Percentiles rank a stretch among this genome's conserved stretches.
Evolutionary conservation across 352 stramenopile genomes (phyloP).

Genomic region (Blastocystis sp.): DNA sequence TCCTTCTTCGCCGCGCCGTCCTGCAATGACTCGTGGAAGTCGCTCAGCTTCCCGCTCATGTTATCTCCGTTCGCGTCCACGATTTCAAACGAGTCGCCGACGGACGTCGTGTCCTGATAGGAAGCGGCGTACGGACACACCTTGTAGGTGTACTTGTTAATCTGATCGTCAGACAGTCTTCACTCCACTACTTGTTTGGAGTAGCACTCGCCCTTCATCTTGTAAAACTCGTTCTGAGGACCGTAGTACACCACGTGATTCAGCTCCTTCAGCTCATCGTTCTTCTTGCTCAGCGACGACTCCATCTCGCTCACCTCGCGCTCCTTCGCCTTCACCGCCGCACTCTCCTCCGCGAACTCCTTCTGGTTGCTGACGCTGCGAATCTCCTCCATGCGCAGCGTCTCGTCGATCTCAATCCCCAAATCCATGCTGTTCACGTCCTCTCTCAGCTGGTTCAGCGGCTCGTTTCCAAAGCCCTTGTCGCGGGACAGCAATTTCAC

Average conservation of each 20-base stretch:
- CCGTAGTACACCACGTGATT: not conserved
- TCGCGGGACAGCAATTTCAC: not conserved
- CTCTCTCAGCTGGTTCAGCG: conserved; percentile 3
- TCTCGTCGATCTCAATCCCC: not conserved
- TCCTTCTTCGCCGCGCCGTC: conserved; percentile 75
- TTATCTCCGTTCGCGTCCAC: conserved; percentile 18
- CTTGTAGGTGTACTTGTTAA: conserved; percentile 85
- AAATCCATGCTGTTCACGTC: not conserved
- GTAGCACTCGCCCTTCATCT: conserved; percentile 82
- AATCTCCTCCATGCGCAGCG: not conserved
- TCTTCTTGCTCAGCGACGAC: not conserved
- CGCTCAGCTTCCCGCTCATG: not conserved
- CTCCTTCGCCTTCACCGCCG: conserved; percentile 11
- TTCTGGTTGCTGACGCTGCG: not conserved
- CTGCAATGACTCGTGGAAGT: conserved; percentile 54
- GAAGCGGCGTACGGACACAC: conserved; percentile 84
- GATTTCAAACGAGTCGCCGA: conserved; percentile 78
- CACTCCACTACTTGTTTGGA: conserved; percentile 6
- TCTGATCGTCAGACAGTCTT: conserved; percentile 75
- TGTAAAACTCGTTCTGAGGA: conserved; percentile 78
- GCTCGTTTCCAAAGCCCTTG: not conserved
- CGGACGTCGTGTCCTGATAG: conserved; percentile 82
- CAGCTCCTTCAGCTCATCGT: not conserved
- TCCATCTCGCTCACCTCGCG: conserved; percentile 11
- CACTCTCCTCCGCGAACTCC: not conserved